phyloP scores from a whole-genome alignment of 345 rosid genomes.

The Eucalyptus erythrocorys region DNA sequence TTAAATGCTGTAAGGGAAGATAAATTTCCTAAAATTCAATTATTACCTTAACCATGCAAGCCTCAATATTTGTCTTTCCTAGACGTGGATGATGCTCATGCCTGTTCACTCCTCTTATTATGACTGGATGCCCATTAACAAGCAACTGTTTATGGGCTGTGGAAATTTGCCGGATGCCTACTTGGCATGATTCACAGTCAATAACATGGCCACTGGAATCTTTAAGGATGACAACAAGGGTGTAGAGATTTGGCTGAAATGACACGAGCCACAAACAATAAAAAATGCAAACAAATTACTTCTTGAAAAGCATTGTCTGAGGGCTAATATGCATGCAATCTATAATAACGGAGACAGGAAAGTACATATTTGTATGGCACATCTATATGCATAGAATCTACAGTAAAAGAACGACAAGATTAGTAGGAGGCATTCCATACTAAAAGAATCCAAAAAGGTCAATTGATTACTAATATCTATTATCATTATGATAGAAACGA shows the following conservation, averaged over 20 bases:
- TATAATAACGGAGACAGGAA: neutral
- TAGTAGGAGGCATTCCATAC: neutral
- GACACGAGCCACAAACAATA: neutral
- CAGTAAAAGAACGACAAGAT: neutral
- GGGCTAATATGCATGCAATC: neutral
- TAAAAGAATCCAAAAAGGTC: neutral
- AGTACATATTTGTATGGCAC: neutral
- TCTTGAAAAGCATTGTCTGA: neutral
- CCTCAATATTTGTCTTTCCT: slow-evolving; percentile 92
- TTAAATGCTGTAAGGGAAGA: neutral
- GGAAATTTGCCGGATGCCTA: slow-evolving; percentile 75
- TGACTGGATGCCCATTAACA: slow-evolving; percentile 79
- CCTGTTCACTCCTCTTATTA: slow-evolving; percentile 92
- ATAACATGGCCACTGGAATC: slow-evolving; percentile 62
- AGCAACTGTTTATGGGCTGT: slow-evolving; percentile 90
- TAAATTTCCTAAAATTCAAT: neutral
- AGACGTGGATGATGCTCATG: slow-evolving; percentile 99
- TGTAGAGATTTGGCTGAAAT: slow-evolving; percentile 78
- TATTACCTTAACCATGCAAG: slow-evolving; percentile 92
- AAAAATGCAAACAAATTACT: neutral
- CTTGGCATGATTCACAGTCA: slow-evolving; percentile 91
- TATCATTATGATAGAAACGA: neutral
- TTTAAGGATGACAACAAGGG: slow-evolving; percentile 71
- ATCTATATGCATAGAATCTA: neutral
- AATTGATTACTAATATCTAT: neutral